These are phyloP conservation scores for Phoenix roebelenii DNA, from an alignment of 176 grass and related monocot species.

Conservation along the genomic window DNA sequence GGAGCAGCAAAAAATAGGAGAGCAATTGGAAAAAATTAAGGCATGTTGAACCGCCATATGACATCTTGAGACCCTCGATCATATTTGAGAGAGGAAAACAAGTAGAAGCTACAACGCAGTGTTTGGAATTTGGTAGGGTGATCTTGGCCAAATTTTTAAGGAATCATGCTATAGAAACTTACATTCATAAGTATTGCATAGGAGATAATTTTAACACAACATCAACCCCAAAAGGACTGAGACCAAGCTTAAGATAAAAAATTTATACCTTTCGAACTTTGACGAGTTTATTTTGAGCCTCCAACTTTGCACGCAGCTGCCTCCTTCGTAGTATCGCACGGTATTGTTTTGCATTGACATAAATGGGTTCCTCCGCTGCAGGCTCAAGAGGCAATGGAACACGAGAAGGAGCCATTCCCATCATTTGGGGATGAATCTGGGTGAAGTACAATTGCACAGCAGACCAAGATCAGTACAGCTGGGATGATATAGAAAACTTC, in stretches of 20 bases:
- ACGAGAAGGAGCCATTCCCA: slow-evolving; percentile 45
- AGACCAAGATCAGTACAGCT: background rate
- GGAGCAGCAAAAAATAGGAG: background rate
- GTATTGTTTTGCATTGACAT: slow-evolving; percentile 93
- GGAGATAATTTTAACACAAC: too few species aligned
- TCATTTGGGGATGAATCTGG: slow-evolving; percentile 68
- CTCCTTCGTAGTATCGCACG: slow-evolving; percentile 87
- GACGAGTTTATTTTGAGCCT: slow-evolving; percentile 94
- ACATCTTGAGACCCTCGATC: too few species aligned
- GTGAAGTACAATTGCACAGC: slow-evolving; percentile 9
- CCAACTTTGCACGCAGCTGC: slow-evolving; percentile 71
- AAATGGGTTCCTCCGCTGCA: slow-evolving; percentile 78
- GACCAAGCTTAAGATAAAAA: background rate
- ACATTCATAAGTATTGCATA: too few species aligned
- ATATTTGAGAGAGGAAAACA: too few species aligned
- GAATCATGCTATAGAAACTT: too few species aligned
- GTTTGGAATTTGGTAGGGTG: too few species aligned
- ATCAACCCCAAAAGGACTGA: background rate
- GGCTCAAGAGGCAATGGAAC: slow-evolving; percentile 70
- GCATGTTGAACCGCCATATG: too few species aligned
- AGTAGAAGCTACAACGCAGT: too few species aligned
- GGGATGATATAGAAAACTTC: too few species aligned
- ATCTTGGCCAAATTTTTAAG: too few species aligned
- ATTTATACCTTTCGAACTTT: slow-evolving; percentile 73
- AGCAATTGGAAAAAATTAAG: background rate